Conservation (phyloP, 805 yeast species). For the Tetrapisispora fleetii region DNA sequence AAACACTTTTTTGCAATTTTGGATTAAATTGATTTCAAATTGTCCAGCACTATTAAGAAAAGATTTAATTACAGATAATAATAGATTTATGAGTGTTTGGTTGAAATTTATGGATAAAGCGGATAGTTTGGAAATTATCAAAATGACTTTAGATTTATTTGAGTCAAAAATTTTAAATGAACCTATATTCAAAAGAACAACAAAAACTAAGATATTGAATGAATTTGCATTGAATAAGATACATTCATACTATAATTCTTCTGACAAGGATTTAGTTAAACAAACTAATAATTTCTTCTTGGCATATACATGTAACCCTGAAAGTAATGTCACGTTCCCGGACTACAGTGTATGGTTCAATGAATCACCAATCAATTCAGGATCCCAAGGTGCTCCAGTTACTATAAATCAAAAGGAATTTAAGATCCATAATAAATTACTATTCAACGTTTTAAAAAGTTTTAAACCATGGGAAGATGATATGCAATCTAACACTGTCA, state of each 20-base stretch:
- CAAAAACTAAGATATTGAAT: constrained; percentile 67
- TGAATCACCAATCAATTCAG: constrained; percentile 13
- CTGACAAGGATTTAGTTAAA: constrained; percentile 29
- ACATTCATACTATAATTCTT: constrained; percentile 40
- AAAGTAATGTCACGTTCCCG: constrained; percentile 37
- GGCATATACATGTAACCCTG: constrained; percentile 40
- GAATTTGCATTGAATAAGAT: constrained; percentile 61
- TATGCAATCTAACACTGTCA: constrained; percentile 45
- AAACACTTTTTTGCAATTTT: constrained; percentile 47
- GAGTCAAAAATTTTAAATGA: constrained; percentile 48
- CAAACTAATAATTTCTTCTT: constrained; percentile 39
- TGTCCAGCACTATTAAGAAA: constrained; percentile 51
- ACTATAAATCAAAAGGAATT: constrained; percentile 42
- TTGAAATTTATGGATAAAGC: constrained; percentile 49
- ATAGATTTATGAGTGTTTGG: constrained; percentile 54
- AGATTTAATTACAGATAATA: constrained; percentile 47
- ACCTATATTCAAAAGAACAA: constrained; percentile 46
- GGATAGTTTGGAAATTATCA: constrained; percentile 41
- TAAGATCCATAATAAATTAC: constrained; percentile 55
- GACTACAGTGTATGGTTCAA: constrained; percentile 44
- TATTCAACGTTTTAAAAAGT: constrained; percentile 50
- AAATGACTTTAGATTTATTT: constrained; percentile 37
- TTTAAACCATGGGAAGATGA: constrained; percentile 79
- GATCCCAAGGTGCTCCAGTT: constrained; percentile 33
- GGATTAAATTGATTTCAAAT: constrained; percentile 41